Conservation (phyloP, 2,329 filamentous ascomycete genomes). For the Cytospora schulzeri region DNA sequence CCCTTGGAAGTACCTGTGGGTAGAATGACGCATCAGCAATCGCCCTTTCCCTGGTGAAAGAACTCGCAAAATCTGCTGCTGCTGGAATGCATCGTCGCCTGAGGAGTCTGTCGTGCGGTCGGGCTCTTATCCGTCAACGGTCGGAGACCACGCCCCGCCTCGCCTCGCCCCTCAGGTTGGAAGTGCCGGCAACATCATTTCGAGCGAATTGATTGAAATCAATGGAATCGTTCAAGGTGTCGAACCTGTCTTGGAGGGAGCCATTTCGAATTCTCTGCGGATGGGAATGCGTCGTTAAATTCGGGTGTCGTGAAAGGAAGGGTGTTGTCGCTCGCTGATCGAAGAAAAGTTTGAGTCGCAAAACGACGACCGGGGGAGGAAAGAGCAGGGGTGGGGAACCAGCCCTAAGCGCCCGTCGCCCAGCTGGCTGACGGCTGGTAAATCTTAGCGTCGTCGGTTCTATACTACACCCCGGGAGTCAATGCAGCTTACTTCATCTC, state of each 20-base stretch:
- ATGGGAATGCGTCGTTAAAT: constrained; percentile 26
- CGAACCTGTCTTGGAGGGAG: constrained; percentile 29
- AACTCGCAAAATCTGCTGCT: constrained; percentile 79
- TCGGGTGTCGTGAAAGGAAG: constrained; percentile 25
- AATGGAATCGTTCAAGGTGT: constrained; percentile 24
- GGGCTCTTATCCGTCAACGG: constrained; percentile 22
- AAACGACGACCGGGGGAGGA: background rate
- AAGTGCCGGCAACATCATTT: constrained; percentile 29
- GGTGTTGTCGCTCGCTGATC: constrained; percentile 12
- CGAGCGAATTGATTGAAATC: constrained; percentile 16
- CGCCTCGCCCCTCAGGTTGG: constrained; percentile 27
- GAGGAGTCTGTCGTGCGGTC: constrained; percentile 18
- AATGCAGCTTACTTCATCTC: background rate
- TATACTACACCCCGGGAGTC: background rate
- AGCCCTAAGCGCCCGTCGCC: background rate
- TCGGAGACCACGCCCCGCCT: constrained; percentile 8
- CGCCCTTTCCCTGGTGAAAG: constrained; percentile 59
- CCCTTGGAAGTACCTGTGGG: constrained; percentile 56
- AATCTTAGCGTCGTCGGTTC: background rate
- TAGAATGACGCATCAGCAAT: constrained; percentile 67
- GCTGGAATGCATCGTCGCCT: constrained; percentile 57
- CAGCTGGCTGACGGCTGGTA: constrained; percentile 10
- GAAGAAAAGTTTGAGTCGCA: constrained; percentile 1
- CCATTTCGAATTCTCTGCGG: constrained; percentile 30
- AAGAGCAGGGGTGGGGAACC: constrained; percentile 9